Base-by-base conservation (phyloP, 768 basidiomycete genomes). In the Boletellus ananiceps region DNA sequence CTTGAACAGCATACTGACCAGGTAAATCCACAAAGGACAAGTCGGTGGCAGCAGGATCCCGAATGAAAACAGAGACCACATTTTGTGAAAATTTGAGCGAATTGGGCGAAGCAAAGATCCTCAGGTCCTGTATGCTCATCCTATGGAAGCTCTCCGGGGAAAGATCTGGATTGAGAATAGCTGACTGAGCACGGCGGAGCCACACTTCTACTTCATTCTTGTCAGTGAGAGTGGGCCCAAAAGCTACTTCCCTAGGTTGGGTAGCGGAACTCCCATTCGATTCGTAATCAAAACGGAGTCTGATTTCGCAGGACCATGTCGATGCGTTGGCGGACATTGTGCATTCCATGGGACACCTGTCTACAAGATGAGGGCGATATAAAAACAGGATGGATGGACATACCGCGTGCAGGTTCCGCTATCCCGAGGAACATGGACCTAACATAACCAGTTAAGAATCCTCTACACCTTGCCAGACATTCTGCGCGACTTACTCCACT, bases 401-500 rank as follows among this genome's bases (percentile, higher is more conserved):
- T 3, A 77, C 81, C 79, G 69, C 0, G 80, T 82, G 45, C 81
- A 82, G 0, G 80, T 82, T 18, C 80, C 80, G 37, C 77, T 78
- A 36, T 82, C 82, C 29, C 82, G 68, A 11, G 82, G 82, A 25
- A 84, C 81, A 42, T 66, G 78, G 27, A 83, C 78, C 82, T 83
- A 35, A 15, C 0, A 31, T 15, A 27, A 41, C 18, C 5, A 8
- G 15, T 56, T 31, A 59, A 16, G 11, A 15, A 37, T 21, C 15
- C 3, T 23, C 18, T 11, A 9, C 31, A 8, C 5, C 5, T 18
- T 5, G 11, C 23, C n/a, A 33, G 25, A 36, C 23, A 43, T 47
- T 41, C 16, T 0, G 13, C 18, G 16, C 0, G 3, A 58, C 76
- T 19, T 55, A 82, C 80, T 7, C 79, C 78, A 13, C 71, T 79